A percentile compares a stretch with the other conserved stretches of the same genome.
Conservation (phyloP, 768 basidiomycete species). For the Xerocomus potaroensis region DNA sequence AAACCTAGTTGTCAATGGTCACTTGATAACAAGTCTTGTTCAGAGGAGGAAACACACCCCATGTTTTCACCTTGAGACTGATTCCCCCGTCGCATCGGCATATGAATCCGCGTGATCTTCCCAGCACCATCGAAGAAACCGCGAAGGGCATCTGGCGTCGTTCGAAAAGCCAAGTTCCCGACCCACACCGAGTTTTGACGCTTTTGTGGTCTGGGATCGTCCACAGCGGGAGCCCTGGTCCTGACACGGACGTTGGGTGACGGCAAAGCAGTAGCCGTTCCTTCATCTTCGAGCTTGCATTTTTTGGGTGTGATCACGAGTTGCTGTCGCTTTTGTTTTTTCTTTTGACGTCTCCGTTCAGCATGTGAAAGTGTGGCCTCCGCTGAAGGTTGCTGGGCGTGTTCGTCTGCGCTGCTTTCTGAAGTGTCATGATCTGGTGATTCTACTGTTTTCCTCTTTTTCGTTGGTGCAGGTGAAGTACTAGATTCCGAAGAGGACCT, state of each 20-base stretch:
- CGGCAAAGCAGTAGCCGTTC: background rate
- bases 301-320: constrained; percentile 34
- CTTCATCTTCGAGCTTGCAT: constrained; percentile 41
- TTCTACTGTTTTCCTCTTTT: constrained; percentile 23
- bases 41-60: constrained; percentile 50
- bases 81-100: constrained; percentile 72
- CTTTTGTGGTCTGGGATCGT: constrained; percentile 33
- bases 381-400: constrained; percentile 3
- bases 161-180: constrained; percentile 90
- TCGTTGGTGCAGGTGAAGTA: constrained; percentile 24
- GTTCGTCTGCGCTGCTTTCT: constrained; percentile 7
- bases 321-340: constrained; percentile 31
- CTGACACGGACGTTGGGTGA: background rate
- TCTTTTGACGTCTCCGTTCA: constrained; percentile 63
- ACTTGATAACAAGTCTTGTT: no score
- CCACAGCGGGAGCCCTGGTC: background rate
- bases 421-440: constrained; percentile 23
- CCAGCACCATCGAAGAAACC: constrained; percentile 68
- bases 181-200: constrained; percentile 93
- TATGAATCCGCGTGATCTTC: constrained; percentile 75
- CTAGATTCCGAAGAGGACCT: constrained; percentile 32
- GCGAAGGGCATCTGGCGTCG: constrained; percentile 67
- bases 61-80: constrained; percentile 63
- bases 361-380: constrained; percentile 68
- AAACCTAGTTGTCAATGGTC: constrained; percentile 50